Evolutionary conservation across 805 yeast species (phyloP).

Genomic region (Scheffersomyces ergatensis): DNA sequence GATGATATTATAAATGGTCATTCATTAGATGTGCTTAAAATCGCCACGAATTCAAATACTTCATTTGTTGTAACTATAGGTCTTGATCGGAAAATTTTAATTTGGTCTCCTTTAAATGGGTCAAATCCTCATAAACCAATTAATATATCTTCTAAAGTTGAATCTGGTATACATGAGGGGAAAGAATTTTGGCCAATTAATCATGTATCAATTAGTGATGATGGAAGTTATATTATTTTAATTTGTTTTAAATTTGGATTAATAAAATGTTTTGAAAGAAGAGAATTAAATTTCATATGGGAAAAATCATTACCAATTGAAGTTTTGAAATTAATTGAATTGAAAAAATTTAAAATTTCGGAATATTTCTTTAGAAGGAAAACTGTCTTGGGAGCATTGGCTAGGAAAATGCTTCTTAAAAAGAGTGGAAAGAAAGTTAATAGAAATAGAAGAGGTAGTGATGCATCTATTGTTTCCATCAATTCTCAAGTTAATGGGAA

Average conservation of each 20-base stretch:
- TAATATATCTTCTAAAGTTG: conserved; percentile 29
- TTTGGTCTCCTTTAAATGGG: conserved; percentile 65
- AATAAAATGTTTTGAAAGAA: conserved; percentile 61
- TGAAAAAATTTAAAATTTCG: conserved; percentile 35
- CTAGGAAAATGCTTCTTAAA: conserved; percentile 28
- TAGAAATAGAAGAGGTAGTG: conserved; percentile 31
- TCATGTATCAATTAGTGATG: conserved; percentile 52
- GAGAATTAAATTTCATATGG: conserved; percentile 58
- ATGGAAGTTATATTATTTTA: conserved; percentile 58
- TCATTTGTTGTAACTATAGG: conserved; percentile 71
- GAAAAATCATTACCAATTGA: conserved; percentile 41
- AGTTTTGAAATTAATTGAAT: conserved; percentile 9
- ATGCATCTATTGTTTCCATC: conserved; percentile 20
- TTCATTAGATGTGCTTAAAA: conserved; percentile 58
- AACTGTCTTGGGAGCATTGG: conserved; percentile 47
- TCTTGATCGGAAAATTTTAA: conserved; percentile 64
- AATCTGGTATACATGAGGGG: conserved; percentile 11
- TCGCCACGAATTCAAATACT: conserved; percentile 55
- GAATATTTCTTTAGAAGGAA: conserved; percentile 61
- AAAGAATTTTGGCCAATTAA: conserved; percentile 61
- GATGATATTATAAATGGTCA: conserved; percentile 41
- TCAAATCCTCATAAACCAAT: conserved; percentile 14
- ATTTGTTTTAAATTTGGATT: conserved; percentile 48
- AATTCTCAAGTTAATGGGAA: conserved; percentile 28
- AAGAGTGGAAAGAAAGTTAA: conserved; percentile 10